Conservation (phyloP, 192 early-diverging fungal genomes). For the Coemansia sp. region DNA sequence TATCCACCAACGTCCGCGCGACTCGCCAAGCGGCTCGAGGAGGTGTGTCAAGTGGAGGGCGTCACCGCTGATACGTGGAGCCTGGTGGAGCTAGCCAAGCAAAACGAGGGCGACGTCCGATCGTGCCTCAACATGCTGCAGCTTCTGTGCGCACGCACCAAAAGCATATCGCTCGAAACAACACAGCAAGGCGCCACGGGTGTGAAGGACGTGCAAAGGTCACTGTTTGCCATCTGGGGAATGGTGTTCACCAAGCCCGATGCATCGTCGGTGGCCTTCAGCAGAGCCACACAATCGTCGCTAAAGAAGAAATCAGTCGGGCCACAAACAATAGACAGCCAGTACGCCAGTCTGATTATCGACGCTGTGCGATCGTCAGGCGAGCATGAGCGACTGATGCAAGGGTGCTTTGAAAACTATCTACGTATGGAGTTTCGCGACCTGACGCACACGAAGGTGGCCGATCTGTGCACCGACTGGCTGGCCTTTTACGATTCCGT, state of each 20-base stretch:
- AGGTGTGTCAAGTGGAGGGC: conserved; percentile 78
- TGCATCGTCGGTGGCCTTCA: conserved; percentile 13
- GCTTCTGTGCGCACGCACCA: conserved; percentile 19
- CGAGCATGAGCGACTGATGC: conserved; percentile 85
- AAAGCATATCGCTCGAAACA: not conserved
- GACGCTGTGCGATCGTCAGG: conserved; percentile 58
- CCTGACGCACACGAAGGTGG: conserved; percentile 63
- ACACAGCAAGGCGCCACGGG: conserved; percentile 58
- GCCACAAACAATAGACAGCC: conserved; percentile 1
- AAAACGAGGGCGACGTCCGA: conserved; percentile 85
- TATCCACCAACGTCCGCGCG: conserved; percentile 61
- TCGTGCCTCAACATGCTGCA: conserved; percentile 89
- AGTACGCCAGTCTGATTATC: conserved; percentile 39
- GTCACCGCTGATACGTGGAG: conserved; percentile 72
- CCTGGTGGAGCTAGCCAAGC: conserved; percentile 71
- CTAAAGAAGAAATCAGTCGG: conserved; percentile 1
- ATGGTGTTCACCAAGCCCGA: conserved; percentile 67
- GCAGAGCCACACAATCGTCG: conserved; percentile 21
- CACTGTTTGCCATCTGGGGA: conserved; percentile 80
- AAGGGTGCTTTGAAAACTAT: conserved; percentile 94
- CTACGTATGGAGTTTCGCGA: conserved; percentile 78
- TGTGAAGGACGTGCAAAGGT: conserved; percentile 77
- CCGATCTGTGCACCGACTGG: conserved; percentile 69
- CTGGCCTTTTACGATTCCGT: conserved; percentile 79
- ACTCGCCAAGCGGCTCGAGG: conserved; percentile 73